Evolutionary conservation across 176 grass and related monocot species (phyloP).

Genomic region (Cenchrus purpureus): DNA sequence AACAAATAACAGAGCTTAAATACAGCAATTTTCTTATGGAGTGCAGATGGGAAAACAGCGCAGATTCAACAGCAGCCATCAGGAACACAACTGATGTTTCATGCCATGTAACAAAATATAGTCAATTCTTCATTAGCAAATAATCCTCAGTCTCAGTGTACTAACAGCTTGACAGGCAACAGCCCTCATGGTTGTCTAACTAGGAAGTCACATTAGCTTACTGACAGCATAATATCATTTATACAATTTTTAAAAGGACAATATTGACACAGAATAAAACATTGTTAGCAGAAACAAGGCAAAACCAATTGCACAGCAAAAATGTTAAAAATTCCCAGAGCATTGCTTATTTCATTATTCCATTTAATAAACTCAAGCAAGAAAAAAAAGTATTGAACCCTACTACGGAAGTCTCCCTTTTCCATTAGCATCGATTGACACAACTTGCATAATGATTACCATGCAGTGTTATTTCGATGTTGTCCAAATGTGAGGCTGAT

Average conservation of each 20-base stretch:
- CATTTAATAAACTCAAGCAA: slow-evolving; percentile 14
- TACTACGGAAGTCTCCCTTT: background rate
- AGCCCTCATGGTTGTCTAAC: background rate
- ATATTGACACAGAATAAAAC: background rate
- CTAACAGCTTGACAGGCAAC: background rate
- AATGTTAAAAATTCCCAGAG: background rate
- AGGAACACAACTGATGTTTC: background rate
- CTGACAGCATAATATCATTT: background rate
- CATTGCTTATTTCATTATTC: background rate
- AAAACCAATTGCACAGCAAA: background rate
- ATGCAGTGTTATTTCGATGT: background rate
- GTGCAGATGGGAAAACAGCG: background rate
- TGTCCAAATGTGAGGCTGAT: slow-evolving; percentile 22
- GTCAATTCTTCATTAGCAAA: background rate
- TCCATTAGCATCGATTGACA: background rate
- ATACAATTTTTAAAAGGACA: background rate
- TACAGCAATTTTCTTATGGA: background rate
- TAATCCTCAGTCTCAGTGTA: slow-evolving; percentile 7
- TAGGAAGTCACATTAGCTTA: slow-evolving; percentile 2
- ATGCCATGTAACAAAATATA: background rate
- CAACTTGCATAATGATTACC: slow-evolving; percentile 17
- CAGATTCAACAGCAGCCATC: background rate
- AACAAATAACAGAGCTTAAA: slow-evolving; percentile 46
- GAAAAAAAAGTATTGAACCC: background rate
- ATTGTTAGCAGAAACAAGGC: background rate